phyloP scores from a whole-genome alignment of 371 early-diverging fungal genomes.

The Batkoa obscura region DNA sequence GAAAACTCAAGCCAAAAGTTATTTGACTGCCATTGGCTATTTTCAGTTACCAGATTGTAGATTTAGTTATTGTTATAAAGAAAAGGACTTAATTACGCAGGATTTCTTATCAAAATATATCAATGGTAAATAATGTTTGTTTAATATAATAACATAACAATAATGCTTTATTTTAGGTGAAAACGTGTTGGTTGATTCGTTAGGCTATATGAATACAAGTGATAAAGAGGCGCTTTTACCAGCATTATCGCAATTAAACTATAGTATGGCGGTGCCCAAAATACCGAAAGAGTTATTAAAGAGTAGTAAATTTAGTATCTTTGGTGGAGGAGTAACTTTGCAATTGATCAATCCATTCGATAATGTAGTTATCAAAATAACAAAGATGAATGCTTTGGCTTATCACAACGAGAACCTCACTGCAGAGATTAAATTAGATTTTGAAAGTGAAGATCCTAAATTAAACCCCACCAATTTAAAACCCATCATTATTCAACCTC shows the following conservation, averaged over 20 bases:
- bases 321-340: not conserved
- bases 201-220: not conserved
- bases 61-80: not conserved
- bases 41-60: not conserved
- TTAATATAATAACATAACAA: no score
- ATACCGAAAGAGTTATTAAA: not conserved
- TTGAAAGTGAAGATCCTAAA: not conserved
- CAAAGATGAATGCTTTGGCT: not conserved
- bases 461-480: not conserved
- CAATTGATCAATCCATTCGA: constrained; percentile 1
- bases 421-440: not conserved
- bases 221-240: not conserved
- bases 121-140: no score
- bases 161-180: no score
- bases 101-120: constrained; percentile 1
- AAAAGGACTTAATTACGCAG: not conserved
- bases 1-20: not conserved
- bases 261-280: not conserved
- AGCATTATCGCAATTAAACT: not conserved
- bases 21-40: not conserved
- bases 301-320: not conserved
- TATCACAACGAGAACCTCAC: no score
- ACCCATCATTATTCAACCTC: not conserved
- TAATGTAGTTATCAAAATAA: not conserved
- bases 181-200: not conserved